Evolutionary conservation across 495 filamentous ascomycete genomes (phyloP), one percentile per base, ranked within the genome.

Genomic region (Corynascus novoguineensis): DNA sequence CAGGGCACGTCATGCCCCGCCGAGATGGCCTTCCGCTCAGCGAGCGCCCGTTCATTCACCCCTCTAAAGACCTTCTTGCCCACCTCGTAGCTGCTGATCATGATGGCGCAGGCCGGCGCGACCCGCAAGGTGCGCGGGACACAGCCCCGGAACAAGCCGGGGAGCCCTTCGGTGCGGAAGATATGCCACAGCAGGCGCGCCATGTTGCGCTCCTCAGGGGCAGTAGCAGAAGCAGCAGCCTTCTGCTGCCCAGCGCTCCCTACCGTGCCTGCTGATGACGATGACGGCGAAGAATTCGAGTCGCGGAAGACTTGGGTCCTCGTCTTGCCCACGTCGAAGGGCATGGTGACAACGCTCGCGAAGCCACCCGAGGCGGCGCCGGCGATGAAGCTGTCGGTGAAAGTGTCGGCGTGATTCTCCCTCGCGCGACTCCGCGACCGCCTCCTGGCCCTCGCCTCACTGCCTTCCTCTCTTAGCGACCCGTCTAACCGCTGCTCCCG

Each of bases 281-380:
- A 8, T 27, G 32, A 0, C 2, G 46, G 0, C 1, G 44, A 0
- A 0, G 32, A 28, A 14, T 14, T 0, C 1, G 53, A 64, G 27
- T 86, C 81, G 28, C 78, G 76, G 60, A 83, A 83, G 9, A 97
- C 87, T 68, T 98, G 93, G 56, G 89, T 87, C 44, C 95, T 78
- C 10, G 95, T 98, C 75, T 98, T 98, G 19, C 93, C 93, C 0
- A 98, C 93, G 67, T 98, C 93, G 62, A 97, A 98, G 4, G 93
- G 93, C 40, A 89, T 96, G 0, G 93, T 98, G 15, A 93, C 77
- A n/a, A 95, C 75, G 5, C 92, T 89, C 4, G 93, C 92, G 14
- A 95, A 72, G 0, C 88, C 86, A 2, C 93, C 93, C 0, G 90
- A 93, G 4, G 75, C 61, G 1, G 89, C 89, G 17, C 93, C 93